phyloP scores from a whole-genome alignment of 106 monocot species.

The Apostasia ramifera region DNA sequence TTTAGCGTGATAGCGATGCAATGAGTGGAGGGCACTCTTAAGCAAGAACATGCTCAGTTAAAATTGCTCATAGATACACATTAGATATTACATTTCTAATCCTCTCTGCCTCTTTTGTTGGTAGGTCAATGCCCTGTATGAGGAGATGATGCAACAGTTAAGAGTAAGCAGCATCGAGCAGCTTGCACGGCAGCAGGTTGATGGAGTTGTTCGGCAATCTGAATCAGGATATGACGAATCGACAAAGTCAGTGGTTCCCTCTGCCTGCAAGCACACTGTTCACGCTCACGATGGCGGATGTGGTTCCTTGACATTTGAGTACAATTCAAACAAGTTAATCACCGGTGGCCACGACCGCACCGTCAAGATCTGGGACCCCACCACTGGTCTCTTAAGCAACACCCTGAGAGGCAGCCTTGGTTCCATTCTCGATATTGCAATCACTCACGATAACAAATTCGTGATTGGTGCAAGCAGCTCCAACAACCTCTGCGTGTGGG shows the following conservation, averaged over 20 bases:
- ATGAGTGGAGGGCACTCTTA: no score
- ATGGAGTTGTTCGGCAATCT: slow-evolving; percentile 71
- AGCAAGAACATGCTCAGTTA: no score
- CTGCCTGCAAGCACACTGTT: slow-evolving; percentile 51
- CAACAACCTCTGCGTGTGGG: slow-evolving; percentile 70
- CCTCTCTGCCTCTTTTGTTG: slow-evolving; percentile 5
- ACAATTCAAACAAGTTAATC: slow-evolving; percentile 60
- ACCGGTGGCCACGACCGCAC: slow-evolving; percentile 80
- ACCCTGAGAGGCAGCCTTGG: slow-evolving; percentile 70
- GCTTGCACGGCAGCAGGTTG: slow-evolving; percentile 73
- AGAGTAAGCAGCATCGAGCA: slow-evolving; percentile 65
- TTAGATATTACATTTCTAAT: no score
- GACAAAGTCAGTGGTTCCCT: slow-evolving; percentile 42
- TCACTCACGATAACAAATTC: slow-evolving; percentile 65
- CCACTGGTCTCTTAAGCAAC: slow-evolving; percentile 30
- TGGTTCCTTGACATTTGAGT: slow-evolving; percentile 62
- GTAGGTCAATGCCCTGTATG: slow-evolving; percentile 77
- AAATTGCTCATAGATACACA: no score
- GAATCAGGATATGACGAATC: slow-evolving; percentile 59
- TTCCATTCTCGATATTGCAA: slow-evolving; percentile 72
- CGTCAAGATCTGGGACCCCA: slow-evolving; percentile 78
- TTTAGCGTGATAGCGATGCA: no score
- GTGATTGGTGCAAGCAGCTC: slow-evolving; percentile 79
- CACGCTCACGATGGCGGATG: slow-evolving; percentile 82
- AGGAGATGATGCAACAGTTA: slow-evolving; percentile 65